Evolutionary conservation across 163 green algal genomes (phyloP), one percentile per base, ranked within the genome.

Genomic region (Volvox carteri): DNA sequence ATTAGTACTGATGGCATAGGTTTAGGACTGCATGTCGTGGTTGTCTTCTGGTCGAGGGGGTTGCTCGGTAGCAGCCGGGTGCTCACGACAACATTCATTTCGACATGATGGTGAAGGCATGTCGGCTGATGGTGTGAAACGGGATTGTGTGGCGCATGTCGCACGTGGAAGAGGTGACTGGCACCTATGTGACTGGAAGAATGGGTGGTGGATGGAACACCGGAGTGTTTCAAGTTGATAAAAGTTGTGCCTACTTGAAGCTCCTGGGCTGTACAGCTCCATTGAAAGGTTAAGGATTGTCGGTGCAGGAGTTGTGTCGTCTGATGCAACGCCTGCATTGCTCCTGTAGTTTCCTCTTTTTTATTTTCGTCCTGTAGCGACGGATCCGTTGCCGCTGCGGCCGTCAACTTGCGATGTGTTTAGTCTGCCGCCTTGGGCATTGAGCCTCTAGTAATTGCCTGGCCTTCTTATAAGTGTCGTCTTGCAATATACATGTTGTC

Each of bases 1-100:
- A 78, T 78, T 78, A 4, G 39, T 78, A 78, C 39, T 37, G 70
- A 78, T 78, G 70, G 11, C 67, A 76, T 76, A 30, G 30, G 67
- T 76, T 76, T 48, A 50, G 33, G 67, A 37, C 67, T 76, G 35
- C 67, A 48, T 76, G 67, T 76, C 67, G 67, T 76, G 67, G 67
- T 76, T 76, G 30, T 76, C 67, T 76, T 76, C 30, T 74, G 37
- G 6, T 46, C 65, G 6, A 42, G 30, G 60, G 8, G 23, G 18
- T 72, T 72, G 18, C 60, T 72, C 60, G 60, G 60, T 72, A 37
- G 60, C 19, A 11, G 23, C 33, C 35, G 67, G 67, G 67, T 76
- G 37, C 4, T 21, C 37, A 41, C 7, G 70, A 28, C 28, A 65
- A 80, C 46, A 80, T 80, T 80, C 73, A 65, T 80, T 80, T 80